Evolutionary conservation across 78 protist species (phyloP), one percentile per base, ranked within the genome.

Genomic region (Polysphondylium violaceum): DNA sequence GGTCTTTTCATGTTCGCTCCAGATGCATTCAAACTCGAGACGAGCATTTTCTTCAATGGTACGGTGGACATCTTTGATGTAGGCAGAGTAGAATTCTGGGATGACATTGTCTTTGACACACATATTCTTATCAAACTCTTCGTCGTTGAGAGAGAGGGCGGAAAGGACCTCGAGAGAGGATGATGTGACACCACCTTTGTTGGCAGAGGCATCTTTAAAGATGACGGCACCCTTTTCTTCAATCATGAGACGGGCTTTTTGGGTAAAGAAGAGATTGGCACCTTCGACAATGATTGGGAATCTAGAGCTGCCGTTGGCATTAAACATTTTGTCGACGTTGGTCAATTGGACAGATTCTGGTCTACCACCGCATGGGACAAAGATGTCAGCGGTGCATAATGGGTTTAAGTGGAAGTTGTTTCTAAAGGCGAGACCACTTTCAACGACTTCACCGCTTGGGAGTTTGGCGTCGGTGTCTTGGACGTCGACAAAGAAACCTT

Each of bases 331-430:
- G 33, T 67, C 44, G 36, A 95, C 97, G 83, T 97, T 97, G 53
- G 38, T 8, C 36, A 69, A 6, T 75, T 92, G 92, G 64, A 97
- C 87, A 3, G 97, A 38, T 36, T 76, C 97, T 21, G 98, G 98
- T 21, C 98, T 92, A 9, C 98, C 98, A 21, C 98, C 98, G 76
- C 98, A 97, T 47, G 98, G 98, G 9, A 97, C 97, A 23, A 97
- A 96, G 56, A 97, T 74, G 38, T 86, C 78, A 25, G 92, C 92
- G 19, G 69, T 35, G 16, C 38, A 55, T 50, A 86, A 36, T 74
- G 77, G 92, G 36, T 86, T 44, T 21, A 97, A 55, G 71, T 96
- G 97, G 97, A 94, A 97, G 60, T 41, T 64, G 85, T 95, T 93
- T 64, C 97, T 86, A 79, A 96, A 97, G 86, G 27, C 53, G 25